Evolutionary conservation across 345 rosid genomes (phyloP).

Genomic region (Ricinus communis): DNA sequence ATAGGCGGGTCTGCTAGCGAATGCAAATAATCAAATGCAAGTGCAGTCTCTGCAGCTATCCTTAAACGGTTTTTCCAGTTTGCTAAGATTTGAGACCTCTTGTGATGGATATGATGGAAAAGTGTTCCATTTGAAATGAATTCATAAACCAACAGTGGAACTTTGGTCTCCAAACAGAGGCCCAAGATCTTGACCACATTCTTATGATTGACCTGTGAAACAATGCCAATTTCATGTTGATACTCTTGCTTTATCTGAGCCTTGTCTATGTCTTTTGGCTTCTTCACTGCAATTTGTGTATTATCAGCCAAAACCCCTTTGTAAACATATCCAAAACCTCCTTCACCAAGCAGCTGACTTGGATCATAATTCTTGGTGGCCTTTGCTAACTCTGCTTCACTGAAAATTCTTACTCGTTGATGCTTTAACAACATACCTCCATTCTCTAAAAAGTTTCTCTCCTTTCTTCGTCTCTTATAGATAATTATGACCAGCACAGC

Average conservation of each 20-base stretch:
- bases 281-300: constrained; percentile 18
- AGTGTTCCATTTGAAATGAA: constrained; percentile 32
- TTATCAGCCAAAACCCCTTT: constrained; percentile 23
- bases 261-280: constrained; percentile 18
- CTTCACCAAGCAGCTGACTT: constrained; percentile 20
- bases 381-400: constrained; percentile 25
- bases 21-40: constrained; percentile 39
- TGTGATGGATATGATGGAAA: constrained; percentile 22
- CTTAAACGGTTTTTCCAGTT: constrained; percentile 26
- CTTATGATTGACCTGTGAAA: constrained; percentile 34
- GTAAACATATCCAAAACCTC: constrained; percentile 35
- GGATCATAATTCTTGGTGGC: constrained; percentile 30
- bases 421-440: constrained; percentile 33
- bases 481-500: background rate
- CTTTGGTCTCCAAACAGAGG: constrained; percentile 34
- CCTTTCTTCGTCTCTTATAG: constrained; percentile 11
- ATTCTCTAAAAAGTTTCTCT: constrained; percentile 25
- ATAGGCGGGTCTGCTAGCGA: constrained; percentile 37
- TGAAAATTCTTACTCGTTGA: constrained; percentile 34
- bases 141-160: constrained; percentile 35
- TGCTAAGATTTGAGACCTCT: constrained; percentile 3
- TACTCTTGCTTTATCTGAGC: constrained; percentile 24
- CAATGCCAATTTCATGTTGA: constrained; percentile 24
- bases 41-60: constrained; percentile 29
- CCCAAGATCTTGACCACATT: constrained; percentile 40